Conservation (phyloP, 768 basidiomycete genomes). For the Panus rudis region DNA sequence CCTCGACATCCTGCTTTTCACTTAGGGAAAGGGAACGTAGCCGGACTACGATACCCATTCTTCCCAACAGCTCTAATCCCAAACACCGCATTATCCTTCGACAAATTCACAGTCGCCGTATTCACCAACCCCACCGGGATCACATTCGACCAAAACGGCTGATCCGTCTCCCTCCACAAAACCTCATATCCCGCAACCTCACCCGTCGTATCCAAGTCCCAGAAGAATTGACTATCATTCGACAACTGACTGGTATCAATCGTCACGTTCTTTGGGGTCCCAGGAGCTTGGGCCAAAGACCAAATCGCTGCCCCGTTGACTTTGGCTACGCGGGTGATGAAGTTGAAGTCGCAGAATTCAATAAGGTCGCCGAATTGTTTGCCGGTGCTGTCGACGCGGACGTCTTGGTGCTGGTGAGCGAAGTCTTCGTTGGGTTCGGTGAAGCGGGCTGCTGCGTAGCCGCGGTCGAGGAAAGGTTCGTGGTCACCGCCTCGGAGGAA, state of each 20-base stretch:
- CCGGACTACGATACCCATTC: slow-evolving; percentile 48
- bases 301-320: slow-evolving; percentile 48
- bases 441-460: slow-evolving; percentile 49
- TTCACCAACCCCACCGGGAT: slow-evolving; percentile 41
- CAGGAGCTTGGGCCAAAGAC: slow-evolving; percentile 50
- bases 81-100: slow-evolving; percentile 47
- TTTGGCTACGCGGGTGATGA: slow-evolving; percentile 39
- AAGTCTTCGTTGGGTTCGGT: slow-evolving; percentile 53
- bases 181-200: slow-evolving; percentile 40
- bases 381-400: slow-evolving; percentile 36
- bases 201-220: slow-evolving; percentile 36
- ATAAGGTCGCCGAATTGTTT: slow-evolving; percentile 50
- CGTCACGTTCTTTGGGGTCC: slow-evolving; percentile 41
- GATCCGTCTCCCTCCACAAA: slow-evolving; percentile 43
- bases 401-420: slow-evolving; percentile 52
- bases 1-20: background rate
- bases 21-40: slow-evolving; percentile 27
- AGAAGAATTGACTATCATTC: slow-evolving; percentile 47
- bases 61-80: slow-evolving; percentile 42
- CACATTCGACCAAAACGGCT: slow-evolving; percentile 41
- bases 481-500: slow-evolving; percentile 54
- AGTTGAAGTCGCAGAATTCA: slow-evolving; percentile 50
- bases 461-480: slow-evolving; percentile 39
- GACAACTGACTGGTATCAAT: slow-evolving; percentile 41
- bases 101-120: slow-evolving; percentile 33